A percentile compares a stretch with the other conserved stretches of the same genome.
Conservation (phyloP, 2,329 filamentous ascomycete species). For the Tolypocladium cylindrosporum region DNA sequence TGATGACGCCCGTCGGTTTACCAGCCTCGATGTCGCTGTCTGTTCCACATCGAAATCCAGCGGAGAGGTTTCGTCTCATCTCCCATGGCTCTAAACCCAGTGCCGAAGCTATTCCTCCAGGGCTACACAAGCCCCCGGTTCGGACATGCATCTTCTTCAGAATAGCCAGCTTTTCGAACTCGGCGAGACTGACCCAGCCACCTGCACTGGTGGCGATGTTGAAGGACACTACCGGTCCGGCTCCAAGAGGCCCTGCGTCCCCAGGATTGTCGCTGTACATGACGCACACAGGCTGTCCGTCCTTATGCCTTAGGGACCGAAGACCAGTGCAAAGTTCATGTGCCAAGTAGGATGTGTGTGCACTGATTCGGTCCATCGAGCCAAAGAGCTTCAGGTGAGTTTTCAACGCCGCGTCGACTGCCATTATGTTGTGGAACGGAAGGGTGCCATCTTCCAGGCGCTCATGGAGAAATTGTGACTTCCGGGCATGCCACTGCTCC, state of each 20-base stretch:
- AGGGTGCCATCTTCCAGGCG: constrained; percentile 84
- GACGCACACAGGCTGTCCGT: constrained; percentile 53
- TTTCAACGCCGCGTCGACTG: constrained; percentile 63
- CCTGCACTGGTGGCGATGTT: constrained; percentile 63
- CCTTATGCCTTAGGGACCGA: constrained; percentile 53
- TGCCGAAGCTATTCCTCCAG: constrained; percentile 68
- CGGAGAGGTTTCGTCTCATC: constrained; percentile 73
- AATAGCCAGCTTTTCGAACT: constrained; percentile 78
- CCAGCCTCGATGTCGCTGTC: constrained; percentile 74
- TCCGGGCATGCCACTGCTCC: constrained; percentile 75
- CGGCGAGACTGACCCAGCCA: constrained; percentile 68
- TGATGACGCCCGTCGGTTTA: constrained; percentile 79
- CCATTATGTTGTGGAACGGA: constrained; percentile 83
- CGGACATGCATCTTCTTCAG: constrained; percentile 75
- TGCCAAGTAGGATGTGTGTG: constrained; percentile 60
- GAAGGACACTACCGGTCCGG: constrained; percentile 74
- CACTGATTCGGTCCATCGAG: constrained; percentile 57
- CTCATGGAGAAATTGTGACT: constrained; percentile 63
- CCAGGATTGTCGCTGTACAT: constrained; percentile 44
- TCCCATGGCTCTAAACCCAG: constrained; percentile 72
- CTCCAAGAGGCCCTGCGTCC: constrained; percentile 21
- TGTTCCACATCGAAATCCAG: constrained; percentile 74
- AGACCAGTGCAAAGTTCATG: constrained; percentile 50
- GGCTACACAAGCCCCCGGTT: constrained; percentile 86
- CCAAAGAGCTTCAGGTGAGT: constrained; percentile 61